phyloP scores from a whole-genome alignment of 2,329 filamentous ascomycete species.

The Tolypocladium endophyticum region DNA sequence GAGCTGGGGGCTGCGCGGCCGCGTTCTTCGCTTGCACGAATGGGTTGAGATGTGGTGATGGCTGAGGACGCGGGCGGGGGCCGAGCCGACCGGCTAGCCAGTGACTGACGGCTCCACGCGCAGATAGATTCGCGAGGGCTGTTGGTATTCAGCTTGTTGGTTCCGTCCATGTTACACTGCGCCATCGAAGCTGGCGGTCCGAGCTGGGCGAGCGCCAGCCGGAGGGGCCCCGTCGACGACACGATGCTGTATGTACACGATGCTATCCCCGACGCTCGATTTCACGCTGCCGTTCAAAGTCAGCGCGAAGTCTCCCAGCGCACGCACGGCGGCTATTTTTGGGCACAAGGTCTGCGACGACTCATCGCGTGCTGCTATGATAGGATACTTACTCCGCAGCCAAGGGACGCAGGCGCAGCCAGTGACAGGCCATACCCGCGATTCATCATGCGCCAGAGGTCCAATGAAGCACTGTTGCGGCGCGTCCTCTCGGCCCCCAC shows the following conservation, averaged over 20 bases:
- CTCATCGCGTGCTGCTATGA: neutral
- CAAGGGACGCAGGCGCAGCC: neutral
- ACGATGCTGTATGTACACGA: neutral
- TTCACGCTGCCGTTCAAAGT: neutral
- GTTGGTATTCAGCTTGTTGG: neutral
- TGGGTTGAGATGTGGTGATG: neutral
- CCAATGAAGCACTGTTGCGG: neutral
- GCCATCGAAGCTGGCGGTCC: neutral
- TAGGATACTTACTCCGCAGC: neutral
- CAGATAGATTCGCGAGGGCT: neutral
- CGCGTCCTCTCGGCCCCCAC: neutral
- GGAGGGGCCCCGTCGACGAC: neutral
- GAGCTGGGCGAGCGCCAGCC: neutral
- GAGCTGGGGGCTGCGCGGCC: neutral
- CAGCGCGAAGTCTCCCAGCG: neutral
- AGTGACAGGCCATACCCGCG: neutral
- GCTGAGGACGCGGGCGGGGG: neutral
- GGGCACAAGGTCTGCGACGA: neutral
- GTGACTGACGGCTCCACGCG: neutral
- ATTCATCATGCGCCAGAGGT: neutral
- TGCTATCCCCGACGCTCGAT: neutral
- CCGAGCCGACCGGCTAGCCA: neutral
- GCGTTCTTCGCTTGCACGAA: neutral
- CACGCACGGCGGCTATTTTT: neutral
- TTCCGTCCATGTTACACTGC: neutral